Percentiles rank a stretch among this genome's conserved stretches.
These are phyloP conservation scores for Lanmaoa pseudosensibilis DNA, from an alignment of 768 basidiomycete species.

Conservation along the genomic window DNA sequence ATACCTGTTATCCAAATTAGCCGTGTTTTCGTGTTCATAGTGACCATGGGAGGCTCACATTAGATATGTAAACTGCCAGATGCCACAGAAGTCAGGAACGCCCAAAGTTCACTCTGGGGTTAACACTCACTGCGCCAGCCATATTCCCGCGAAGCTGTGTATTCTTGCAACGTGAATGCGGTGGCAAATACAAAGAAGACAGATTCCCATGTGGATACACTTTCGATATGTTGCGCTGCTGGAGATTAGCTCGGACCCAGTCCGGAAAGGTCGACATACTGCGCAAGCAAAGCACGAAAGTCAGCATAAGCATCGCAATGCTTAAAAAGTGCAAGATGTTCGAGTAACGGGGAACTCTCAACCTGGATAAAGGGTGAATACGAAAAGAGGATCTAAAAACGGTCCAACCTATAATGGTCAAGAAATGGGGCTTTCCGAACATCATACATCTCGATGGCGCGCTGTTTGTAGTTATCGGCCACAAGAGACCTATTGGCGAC, in stretches of 20 bases:
- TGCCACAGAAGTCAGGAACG: conserved; percentile 1
- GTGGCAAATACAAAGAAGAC: conserved; percentile 73
- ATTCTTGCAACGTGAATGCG: conserved; percentile 84
- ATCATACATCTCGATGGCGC: conserved; percentile 73
- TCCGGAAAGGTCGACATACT: conserved; percentile 46
- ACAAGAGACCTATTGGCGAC: conserved; percentile 70
- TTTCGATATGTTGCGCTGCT: conserved; percentile 55
- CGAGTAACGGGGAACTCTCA: conserved; percentile 82
- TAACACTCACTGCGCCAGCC: conserved; percentile 81
- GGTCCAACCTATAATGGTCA: conserved; percentile 73
- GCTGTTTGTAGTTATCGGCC: conserved; percentile 86
- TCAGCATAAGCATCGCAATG: conserved; percentile 63
- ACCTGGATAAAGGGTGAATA: conserved; percentile 37
- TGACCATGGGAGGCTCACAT: conserved; percentile 45
- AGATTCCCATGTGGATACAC: conserved; percentile 61
- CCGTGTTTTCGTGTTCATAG: background rate
- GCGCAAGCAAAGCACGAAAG: conserved; percentile 73
- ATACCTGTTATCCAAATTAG: conserved; percentile 52
- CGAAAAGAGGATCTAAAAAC: background rate
- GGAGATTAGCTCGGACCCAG: conserved; percentile 1
- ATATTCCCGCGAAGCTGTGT: conserved; percentile 82
- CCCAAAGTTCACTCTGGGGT: background rate
- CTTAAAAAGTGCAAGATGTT: conserved; percentile 78
- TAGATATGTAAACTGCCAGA: conserved; percentile 73
- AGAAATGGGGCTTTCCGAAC: conserved; percentile 65